These are phyloP conservation scores for Chrysoporthe austroafricana DNA, from an alignment of 2,329 filamentous ascomycete species.

Conservation along the genomic window DNA sequence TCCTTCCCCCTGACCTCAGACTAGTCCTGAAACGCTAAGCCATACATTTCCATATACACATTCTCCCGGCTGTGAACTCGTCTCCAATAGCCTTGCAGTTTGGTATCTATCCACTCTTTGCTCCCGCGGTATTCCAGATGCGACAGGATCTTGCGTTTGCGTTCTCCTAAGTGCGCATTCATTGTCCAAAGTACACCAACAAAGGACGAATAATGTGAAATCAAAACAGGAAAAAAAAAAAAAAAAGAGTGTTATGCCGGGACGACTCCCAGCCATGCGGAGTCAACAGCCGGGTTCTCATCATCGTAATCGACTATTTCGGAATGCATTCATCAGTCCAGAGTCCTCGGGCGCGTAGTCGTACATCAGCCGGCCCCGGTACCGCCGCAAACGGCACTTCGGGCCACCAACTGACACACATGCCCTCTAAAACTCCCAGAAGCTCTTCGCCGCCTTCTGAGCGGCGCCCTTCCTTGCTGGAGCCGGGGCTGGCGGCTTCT, in stretches of 20 bases:
- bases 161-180: background rate
- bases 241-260: background rate
- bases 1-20: constrained; percentile 8
- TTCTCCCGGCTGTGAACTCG: background rate
- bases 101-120: constrained; percentile 17
- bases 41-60: constrained; percentile 8
- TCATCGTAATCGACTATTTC: constrained; percentile 42
- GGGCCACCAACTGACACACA: constrained; percentile 2
- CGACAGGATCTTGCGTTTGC: background rate
- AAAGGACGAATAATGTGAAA: background rate
- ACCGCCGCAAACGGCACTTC: constrained; percentile 6
- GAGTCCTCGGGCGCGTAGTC: constrained; percentile 14
- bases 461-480: constrained; percentile 45
- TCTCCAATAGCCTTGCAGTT: constrained; percentile 13
- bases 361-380: background rate
- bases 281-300: constrained; percentile 27
- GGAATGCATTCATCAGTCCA: constrained; percentile 36
- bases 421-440: constrained; percentile 52
- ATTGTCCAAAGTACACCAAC: constrained; percentile 1
- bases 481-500: constrained; percentile 42
- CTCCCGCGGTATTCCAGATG: background rate
- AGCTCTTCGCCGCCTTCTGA: constrained; percentile 41
- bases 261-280: background rate
- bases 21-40: constrained; percentile 5
- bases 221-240: background rate